Evolutionary conservation across 306 rosid species (phyloP).

Genomic region (Datisca glomerata): DNA sequence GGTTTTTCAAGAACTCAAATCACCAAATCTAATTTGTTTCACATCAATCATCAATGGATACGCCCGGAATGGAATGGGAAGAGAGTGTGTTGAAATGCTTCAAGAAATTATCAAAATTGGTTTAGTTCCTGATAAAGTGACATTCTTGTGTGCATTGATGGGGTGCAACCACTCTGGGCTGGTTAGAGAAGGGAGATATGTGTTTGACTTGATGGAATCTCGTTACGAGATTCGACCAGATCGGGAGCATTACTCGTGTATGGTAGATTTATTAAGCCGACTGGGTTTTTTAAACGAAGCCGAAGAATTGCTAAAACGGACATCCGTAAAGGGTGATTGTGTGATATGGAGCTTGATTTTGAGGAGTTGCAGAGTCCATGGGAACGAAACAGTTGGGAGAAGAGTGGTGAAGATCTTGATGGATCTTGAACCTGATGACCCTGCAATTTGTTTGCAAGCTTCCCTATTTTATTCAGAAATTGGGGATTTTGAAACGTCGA

Average conservation of each 20-base stretch:
- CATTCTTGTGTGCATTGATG: conserved; percentile 56
- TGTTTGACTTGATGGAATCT: conserved; percentile 52
- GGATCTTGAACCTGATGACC: conserved; percentile 49
- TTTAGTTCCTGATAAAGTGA: conserved; percentile 54
- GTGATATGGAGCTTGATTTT: conserved; percentile 72
- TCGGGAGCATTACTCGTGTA: conserved; percentile 61
- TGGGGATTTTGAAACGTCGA: conserved; percentile 46
- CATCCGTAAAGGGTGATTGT: conserved; percentile 31
- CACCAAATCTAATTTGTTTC: conserved; percentile 57
- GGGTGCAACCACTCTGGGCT: conserved; percentile 74
- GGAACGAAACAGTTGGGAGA: conserved; percentile 51
- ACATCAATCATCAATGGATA: conserved; percentile 69
- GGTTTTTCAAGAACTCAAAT: conserved; percentile 40
- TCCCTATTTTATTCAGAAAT: conserved; percentile 65
- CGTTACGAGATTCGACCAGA: conserved; percentile 38
- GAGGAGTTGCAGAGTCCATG: conserved; percentile 56
- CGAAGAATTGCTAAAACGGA: conserved; percentile 33
- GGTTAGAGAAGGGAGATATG: conserved; percentile 45
- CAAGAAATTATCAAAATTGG: conserved; percentile 48
- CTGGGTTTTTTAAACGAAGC: conserved; percentile 67
- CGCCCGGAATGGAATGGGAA: conserved; percentile 72
- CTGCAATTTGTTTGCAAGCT: conserved; percentile 63
- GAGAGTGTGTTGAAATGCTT: conserved; percentile 47
- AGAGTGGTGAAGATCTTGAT: conserved; percentile 36
- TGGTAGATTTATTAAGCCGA: conserved; percentile 78